Evolutionary conservation across 169 alveolate genomes (phyloP), one percentile per base, ranked within the genome.

Genomic region (Plasmodium cynomolgi): DNA sequence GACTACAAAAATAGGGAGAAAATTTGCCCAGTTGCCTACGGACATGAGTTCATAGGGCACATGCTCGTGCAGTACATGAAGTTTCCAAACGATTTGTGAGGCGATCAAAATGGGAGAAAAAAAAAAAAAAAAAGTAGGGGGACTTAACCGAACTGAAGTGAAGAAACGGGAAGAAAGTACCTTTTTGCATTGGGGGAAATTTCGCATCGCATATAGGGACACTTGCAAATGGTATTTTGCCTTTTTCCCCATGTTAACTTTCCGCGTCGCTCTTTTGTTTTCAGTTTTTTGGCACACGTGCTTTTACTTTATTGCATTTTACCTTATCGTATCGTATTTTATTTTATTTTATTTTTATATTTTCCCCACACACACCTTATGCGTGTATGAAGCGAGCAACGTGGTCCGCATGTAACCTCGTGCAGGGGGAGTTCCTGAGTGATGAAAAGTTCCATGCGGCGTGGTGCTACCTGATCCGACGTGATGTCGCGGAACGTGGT

Each of bases 1-100:
- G 71, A 41, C 47, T 23, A 39, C 47, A 23, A 58, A 5, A 90
- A 90, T 1, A 90, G 37, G 75, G 94, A 90, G 72, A 37, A 58
- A 33, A 58, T 90, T 81, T 90, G 94, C 41, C 94, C 94, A 6
- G 84, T 90, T 81, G 94, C 94, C 33, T 90, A 90, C 82, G 82
- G 91, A 7, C 94, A 90, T 81, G 94, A 90, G 83, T 90, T n/a
- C 74, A 71, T 90, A 58, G 84, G 91, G 5, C 94, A 90, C 74
- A 80, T 90, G 91, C 23, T 90, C 23, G 83, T 58, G 13, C 94
- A 90, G 47, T 90, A 80, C 77, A 90, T 90, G 94, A 90, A 90
- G 39, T 90, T 79, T 20, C 94, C 94, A n/a, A 79, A 90, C 31
- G 56, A 39, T 37, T 23, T 37, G 62, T 77, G 15, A 77, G 68